These are phyloP conservation scores for Aspergillus taichungensis DNA, from an alignment of 495 filamentous ascomycete species.

Conservation along the genomic window DNA sequence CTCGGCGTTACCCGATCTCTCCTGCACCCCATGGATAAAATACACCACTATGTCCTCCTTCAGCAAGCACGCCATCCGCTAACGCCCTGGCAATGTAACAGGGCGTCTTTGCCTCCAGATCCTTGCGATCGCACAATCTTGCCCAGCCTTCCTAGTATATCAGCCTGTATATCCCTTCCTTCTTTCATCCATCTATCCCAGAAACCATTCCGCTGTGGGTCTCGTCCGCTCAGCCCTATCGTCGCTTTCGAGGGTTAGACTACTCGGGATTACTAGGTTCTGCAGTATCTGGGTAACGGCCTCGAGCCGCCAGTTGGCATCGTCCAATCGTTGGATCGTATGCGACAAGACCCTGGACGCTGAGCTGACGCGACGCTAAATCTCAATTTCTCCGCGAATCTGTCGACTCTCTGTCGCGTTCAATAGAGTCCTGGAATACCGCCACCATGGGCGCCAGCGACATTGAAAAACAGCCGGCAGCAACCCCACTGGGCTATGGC, in stretches of 20 bases:
- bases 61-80: constrained; percentile 7
- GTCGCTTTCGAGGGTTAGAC: no score
- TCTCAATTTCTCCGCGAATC: neutral
- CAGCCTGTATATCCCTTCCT: no score
- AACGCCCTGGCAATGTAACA: neutral
- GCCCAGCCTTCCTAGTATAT: neutral
- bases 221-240: no score
- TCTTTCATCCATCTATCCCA: no score
- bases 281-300: no score
- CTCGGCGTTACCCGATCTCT: no score
- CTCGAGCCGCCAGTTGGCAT: no score
- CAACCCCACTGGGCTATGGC: neutral
- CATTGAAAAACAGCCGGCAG: constrained; percentile 16
- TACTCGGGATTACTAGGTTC: no score
- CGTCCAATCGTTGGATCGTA: no score
- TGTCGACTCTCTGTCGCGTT: neutral
- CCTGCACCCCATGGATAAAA: neutral
- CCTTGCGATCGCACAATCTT: neutral
- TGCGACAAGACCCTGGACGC: no score
- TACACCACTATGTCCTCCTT: neutral
- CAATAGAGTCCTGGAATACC: neutral
- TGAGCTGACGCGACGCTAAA: no score
- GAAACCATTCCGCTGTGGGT: no score
- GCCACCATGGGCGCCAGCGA: constrained; percentile 9
- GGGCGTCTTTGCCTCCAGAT: neutral